Evolutionary conservation across 208 protist genomes (phyloP).

Genomic region (Endotrypanum monterogeii): DNA sequence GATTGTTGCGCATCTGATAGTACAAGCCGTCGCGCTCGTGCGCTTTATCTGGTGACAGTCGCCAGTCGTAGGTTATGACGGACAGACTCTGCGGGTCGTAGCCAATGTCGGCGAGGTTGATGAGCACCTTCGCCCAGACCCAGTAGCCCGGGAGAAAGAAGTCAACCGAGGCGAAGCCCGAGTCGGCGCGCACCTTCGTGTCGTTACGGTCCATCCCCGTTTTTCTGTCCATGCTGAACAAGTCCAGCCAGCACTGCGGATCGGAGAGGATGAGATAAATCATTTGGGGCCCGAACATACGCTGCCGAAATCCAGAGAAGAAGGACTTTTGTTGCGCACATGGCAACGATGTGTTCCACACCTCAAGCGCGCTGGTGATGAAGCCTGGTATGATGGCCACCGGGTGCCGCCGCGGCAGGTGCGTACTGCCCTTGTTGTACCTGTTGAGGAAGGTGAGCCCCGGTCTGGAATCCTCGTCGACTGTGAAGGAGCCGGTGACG

Average conservation of each 20-base stretch:
- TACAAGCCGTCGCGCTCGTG: conserved; percentile 89
- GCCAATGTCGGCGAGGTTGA: conserved; percentile 93
- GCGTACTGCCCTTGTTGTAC: conserved; percentile 33
- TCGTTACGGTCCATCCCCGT: conserved; percentile 77
- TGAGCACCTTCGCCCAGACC: conserved; percentile 92
- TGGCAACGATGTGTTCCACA: conserved; percentile 70
- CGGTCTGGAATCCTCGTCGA: conserved; percentile 70
- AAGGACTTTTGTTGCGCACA: conserved; percentile 53
- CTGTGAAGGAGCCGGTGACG: conserved; percentile 57
- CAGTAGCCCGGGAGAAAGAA: conserved; percentile 92
- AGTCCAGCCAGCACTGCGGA: conserved; percentile 75
- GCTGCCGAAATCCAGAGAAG: conserved; percentile 65
- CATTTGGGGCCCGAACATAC: conserved; percentile 84
- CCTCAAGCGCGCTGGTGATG: conserved; percentile 85
- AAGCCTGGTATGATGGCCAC: conserved; percentile 87
- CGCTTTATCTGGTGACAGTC: conserved; percentile 66
- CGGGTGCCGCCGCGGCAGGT: conserved; percentile 65
- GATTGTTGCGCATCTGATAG: conserved; percentile 62
- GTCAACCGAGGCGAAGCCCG: conserved; percentile 81
- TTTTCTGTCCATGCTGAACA: conserved; percentile 69
- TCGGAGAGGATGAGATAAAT: conserved; percentile 76
- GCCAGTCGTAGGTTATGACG: conserved; percentile 93
- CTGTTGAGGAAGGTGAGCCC: conserved; percentile 64
- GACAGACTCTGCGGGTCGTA: conserved; percentile 92
- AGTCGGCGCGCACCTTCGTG: conserved; percentile 83